Base-by-base conservation (phyloP, 768 basidiomycete species). In the Russula lepida region DNA sequence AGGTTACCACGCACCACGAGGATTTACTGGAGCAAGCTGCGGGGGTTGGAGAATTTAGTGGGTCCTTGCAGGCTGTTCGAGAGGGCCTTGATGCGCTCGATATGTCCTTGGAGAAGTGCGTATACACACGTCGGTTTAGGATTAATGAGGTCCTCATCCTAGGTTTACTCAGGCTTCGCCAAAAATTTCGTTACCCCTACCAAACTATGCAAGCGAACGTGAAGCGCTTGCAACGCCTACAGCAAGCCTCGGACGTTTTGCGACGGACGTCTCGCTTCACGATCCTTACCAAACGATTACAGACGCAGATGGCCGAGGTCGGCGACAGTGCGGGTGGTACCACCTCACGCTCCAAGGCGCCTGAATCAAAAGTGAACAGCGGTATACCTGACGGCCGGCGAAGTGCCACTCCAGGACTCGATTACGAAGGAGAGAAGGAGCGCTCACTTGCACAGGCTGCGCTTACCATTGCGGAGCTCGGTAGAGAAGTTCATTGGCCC, bases 361-460 rank as follows among this genome's bases (percentile, higher is more conserved):
- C 58, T 15, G 66, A 67, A 35, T n/a, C 44, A n/a, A 64, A 66
- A 44, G 17, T 37, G 9, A 65, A 58, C 33, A 64, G 60, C 17
- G 57, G 66, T 7, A 9, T 25, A 43, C 47, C 51, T 5, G 65
- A 60, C 37, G 55, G 66, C 43, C 47, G 56, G 39, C 61, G 56
- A 30, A 62, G 55, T 23, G 55, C 54, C 13, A 60, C 66, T 0
- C 59, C 64, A 2, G 64, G 64, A 52, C 46, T 73, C 47, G 83
- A 81, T 30, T 70, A 76, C 35, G 87, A 88, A 67, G 88, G 91
- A 30, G 89, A 92, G 66, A 86, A 85, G 71, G 95, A 97, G 69
- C 79, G 95, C 9, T 83, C 83, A 17, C 85, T 98, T 68, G 88
- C 93, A 2, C 95, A 95, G 72, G 95, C 95, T 2, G 95, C 95